Evolutionary conservation across 2,329 filamentous ascomycete species (phyloP), one percentile per base, ranked within the genome.

Genomic region (Tolypocladium tropicale): DNA sequence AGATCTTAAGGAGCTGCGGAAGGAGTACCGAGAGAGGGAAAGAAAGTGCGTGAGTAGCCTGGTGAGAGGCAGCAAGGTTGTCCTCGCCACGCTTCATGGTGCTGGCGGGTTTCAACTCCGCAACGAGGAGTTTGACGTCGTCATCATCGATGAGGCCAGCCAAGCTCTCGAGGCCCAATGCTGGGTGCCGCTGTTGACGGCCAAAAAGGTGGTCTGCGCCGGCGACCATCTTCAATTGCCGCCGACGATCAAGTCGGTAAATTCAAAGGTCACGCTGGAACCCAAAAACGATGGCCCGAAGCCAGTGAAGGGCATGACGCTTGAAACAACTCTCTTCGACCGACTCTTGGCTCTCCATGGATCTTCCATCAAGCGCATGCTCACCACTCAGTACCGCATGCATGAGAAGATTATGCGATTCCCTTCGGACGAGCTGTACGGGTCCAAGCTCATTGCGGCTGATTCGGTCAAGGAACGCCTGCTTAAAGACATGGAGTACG

Each of bases 351-450:
- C 80, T 6, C 76, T 96, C 18, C 89, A 99, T 67, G 94, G 94
- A 1, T 74, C 84, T 1, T 77, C 77, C 5, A 91, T 99, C 74
- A 97, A 97, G 75, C 80, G 89, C 53, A 96, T 97, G 89, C 82
- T 99, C 28, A 97, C 90, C 4, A 95, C 88, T 5, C 94, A 99
- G 73, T 99, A 99, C 70, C 90, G 94, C 39, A 99, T 99, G 94
- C 91, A 99, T 68, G 88, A 95, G 66, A 84, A 79, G 55, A 97
- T 99, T 64, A 97, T 97, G 92, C 81, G 84, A 7, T 99, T 96
- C 65, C 93, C 94, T 0, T 96, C 93, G 0, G 81, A 89, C 59
- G 86, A 93, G 67, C 78, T 97, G 12, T 99, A 99, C 72, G 89
- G 90, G 58, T 83, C 82, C 2, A 86, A 86, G 64, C 81, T 99